Percentiles rank a stretch among this genome's conserved stretches.
Conservation (phyloP, 2,329 filamentous ascomycete species). For the Colletotrichum spaethianum region DNA sequence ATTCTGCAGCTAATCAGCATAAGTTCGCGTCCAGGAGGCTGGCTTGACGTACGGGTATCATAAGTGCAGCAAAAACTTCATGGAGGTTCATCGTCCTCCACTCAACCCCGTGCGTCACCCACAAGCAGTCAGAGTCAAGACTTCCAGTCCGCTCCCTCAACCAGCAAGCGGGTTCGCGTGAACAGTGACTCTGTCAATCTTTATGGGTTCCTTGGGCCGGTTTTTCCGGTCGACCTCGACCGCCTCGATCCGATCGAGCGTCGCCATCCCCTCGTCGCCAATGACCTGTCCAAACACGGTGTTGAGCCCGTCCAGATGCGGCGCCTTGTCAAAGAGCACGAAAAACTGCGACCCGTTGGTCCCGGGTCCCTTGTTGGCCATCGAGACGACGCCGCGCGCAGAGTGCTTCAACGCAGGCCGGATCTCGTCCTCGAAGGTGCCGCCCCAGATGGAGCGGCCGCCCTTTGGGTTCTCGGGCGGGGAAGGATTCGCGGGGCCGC, state of each 20-base stretch:
- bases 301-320: constrained; percentile 87
- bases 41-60: constrained; percentile 3
- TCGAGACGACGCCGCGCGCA: constrained; percentile 78
- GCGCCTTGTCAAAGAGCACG: constrained; percentile 81
- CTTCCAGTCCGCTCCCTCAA: constrained; percentile 51
- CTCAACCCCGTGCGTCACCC: background rate
- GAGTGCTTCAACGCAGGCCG: constrained; percentile 78
- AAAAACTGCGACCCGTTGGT: constrained; percentile 89
- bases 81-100: background rate
- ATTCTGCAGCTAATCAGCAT: background rate
- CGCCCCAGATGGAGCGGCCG: constrained; percentile 81
- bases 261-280: constrained; percentile 74
- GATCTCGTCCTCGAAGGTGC: constrained; percentile 85
- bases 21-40: background rate
- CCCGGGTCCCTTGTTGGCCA: constrained; percentile 83
- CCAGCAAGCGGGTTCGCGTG: constrained; percentile 85
- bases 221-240: constrained; percentile 84
- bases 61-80: background rate
- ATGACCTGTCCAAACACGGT: constrained; percentile 85
- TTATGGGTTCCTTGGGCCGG: constrained; percentile 75
- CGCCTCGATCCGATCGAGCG: constrained; percentile 79
- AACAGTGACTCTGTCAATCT: constrained; percentile 79
- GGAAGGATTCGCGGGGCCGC: constrained; percentile 69
- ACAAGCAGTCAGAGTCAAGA: too few species aligned
- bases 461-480: constrained; percentile 75